These are phyloP conservation scores for Aureobasidium namibiae DNA, from an alignment of 2,329 filamentous ascomycete genomes.

Conservation along the genomic window DNA sequence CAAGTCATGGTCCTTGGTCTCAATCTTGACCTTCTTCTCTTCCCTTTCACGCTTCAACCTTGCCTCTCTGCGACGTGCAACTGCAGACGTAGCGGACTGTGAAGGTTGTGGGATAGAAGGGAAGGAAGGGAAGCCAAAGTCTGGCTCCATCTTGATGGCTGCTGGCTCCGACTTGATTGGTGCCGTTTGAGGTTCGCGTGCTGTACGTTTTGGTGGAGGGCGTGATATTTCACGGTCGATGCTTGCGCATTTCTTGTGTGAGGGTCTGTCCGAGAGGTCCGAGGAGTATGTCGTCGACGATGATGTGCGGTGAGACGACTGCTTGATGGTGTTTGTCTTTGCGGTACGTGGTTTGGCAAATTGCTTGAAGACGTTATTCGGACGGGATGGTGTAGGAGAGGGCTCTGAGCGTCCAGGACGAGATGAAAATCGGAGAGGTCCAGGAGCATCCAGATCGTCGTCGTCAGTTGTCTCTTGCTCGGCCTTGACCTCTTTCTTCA, in stretches of 20 bases:
- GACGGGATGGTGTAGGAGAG: neutral
- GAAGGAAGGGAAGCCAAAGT: neutral
- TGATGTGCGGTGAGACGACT: neutral
- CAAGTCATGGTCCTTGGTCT: slow-evolving; percentile 19
- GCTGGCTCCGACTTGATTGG: neutral
- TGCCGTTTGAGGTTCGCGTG: neutral
- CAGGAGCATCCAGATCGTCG: slow-evolving; percentile 16
- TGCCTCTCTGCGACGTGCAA: slow-evolving; percentile 24
- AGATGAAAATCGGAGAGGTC: neutral
- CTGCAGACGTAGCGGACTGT: neutral
- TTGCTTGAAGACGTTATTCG: neutral
- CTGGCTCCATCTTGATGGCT: neutral
- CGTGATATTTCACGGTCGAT: neutral
- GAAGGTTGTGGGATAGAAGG: neutral
- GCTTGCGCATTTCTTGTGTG: neutral
- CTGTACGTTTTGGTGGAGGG: neutral
- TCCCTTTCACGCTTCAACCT: slow-evolving; percentile 22
- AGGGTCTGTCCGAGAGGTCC: neutral
- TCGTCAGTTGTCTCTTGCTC: slow-evolving; percentile 9
- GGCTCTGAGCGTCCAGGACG: neutral
- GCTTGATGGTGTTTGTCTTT: neutral
- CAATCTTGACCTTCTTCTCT: slow-evolving; percentile 22
- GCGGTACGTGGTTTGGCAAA: neutral
- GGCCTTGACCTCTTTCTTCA: neutral
- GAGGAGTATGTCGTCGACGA: neutral